Evolutionary conservation across 805 yeast genomes (phyloP).

Genomic region (Cyberlindnera veronae): DNA sequence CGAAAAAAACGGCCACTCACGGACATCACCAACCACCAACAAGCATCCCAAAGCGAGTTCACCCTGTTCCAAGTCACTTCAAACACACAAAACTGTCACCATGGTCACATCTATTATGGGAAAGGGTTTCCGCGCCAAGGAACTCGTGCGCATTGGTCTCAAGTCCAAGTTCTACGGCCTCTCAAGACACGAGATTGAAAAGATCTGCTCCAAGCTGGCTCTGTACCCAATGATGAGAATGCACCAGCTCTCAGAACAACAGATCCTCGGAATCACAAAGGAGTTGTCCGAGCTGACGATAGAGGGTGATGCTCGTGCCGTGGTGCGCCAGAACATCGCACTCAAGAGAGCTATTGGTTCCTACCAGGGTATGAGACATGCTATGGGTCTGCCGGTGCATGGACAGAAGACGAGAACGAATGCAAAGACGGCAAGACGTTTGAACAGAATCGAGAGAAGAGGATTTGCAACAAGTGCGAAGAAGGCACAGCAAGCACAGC

Average conservation of each 20-base stretch:
- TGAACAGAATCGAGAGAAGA: constrained; percentile 72
- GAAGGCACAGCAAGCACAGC: neutral
- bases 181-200: constrained; percentile 69
- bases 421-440: constrained; percentile 82
- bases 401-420: constrained; percentile 94
- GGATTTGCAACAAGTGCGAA: constrained; percentile 29
- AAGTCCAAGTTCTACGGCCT: constrained; percentile 83
- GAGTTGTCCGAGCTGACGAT: constrained; percentile 80
- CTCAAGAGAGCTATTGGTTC: constrained; percentile 80
- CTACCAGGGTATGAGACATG: constrained; percentile 86
- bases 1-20: constrained; percentile 1
- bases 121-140: constrained; percentile 29
- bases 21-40: too few relatives aligned
- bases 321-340: constrained; percentile 72
- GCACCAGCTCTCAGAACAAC: constrained; percentile 88
- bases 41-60: too few relatives aligned
- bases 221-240: constrained; percentile 91
- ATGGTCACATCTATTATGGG: constrained; percentile 30
- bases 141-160: constrained; percentile 51
- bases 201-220: constrained; percentile 82
- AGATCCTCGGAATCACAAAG: constrained; percentile 79
- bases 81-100: constrained; percentile 2
- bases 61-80: too few relatives aligned
- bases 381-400: constrained; percentile 72
- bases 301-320: constrained; percentile 74